Percentiles rank a stretch among this genome's conserved stretches.
These are phyloP conservation scores for Ogataea pignaliae DNA, from an alignment of 805 yeast species.

Conservation along the genomic window DNA sequence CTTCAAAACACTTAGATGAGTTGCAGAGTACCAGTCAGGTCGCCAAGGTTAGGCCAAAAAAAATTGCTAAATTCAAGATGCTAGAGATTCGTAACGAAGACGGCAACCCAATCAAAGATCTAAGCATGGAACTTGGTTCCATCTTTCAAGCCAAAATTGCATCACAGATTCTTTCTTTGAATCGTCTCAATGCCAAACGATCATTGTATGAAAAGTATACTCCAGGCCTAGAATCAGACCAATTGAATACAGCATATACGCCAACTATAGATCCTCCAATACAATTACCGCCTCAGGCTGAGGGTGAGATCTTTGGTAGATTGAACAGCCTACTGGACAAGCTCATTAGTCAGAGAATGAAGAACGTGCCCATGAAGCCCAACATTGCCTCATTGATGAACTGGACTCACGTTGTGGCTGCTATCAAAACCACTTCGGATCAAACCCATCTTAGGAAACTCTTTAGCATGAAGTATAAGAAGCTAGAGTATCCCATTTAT, in stretches of 20 bases:
- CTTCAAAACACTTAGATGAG: neutral
- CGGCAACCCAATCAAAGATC: constrained; percentile 12
- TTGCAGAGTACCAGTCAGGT: constrained; percentile 2
- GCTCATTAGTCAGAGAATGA: constrained; percentile 6
- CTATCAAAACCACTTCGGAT: neutral
- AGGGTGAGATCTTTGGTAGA: constrained; percentile 10
- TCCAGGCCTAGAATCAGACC: neutral
- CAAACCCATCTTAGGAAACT: constrained; percentile 1
- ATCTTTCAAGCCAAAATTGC: constrained; percentile 8
- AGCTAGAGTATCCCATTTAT: constrained; percentile 8
- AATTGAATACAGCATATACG: constrained; percentile 1
- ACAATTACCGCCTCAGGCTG: constrained; percentile 10
- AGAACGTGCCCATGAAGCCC: neutral
- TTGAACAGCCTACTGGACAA: constrained; percentile 19
- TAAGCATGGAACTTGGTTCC: constrained; percentile 19
- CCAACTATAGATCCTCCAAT: constrained; percentile 24
- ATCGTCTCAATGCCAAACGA: neutral
- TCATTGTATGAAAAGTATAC: neutral
- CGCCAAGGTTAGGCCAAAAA: constrained; percentile 7
- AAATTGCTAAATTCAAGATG: constrained; percentile 1
- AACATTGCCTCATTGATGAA: neutral
- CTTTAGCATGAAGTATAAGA: constrained; percentile 12
- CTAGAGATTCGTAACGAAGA: constrained; percentile 8
- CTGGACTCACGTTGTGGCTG: neutral
- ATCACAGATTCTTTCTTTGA: too few relatives aligned